phyloP scores from a whole-genome alignment of 768 basidiomycete genomes.

The Termitomyces sp. region DNA sequence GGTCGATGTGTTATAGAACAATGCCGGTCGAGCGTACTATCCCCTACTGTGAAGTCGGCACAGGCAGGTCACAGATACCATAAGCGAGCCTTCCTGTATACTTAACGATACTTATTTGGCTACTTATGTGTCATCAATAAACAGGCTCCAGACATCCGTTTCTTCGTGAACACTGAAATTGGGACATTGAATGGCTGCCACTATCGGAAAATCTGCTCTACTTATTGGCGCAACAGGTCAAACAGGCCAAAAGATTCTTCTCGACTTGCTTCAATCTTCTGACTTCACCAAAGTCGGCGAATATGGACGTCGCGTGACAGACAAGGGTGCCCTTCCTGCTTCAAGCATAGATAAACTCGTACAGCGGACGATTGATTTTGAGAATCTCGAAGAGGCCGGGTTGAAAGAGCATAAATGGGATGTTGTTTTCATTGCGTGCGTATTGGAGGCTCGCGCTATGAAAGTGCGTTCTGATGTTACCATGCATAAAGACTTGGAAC shows the following conservation, averaged over 20 bases:
- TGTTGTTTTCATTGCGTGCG: constrained; percentile 67
- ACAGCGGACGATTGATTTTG: constrained; percentile 66
- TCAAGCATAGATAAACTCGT: constrained; percentile 53
- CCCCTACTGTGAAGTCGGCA: too few relatives aligned
- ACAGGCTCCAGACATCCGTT: too few relatives aligned
- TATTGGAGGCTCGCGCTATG: constrained; percentile 6
- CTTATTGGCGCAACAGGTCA: constrained; percentile 75
- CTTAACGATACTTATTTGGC: background rate
- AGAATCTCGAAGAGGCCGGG: constrained; percentile 49
- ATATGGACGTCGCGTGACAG: constrained; percentile 61
- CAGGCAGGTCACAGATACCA: too few relatives aligned
- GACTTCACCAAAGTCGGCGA: constrained; percentile 59
- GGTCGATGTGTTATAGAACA: too few relatives aligned
- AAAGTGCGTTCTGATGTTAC: background rate
- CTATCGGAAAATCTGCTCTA: constrained; percentile 47
- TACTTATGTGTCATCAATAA: too few relatives aligned
- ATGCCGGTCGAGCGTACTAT: too few relatives aligned
- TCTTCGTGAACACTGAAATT: background rate
- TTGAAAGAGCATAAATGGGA: constrained; percentile 62
- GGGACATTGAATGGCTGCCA: background rate
- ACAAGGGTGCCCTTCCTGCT: constrained; percentile 30
- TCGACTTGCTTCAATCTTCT: constrained; percentile 52
- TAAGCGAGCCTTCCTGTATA: too few relatives aligned
- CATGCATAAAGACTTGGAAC: constrained; percentile 52
- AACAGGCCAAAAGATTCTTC: constrained; percentile 56